Evolutionary conservation across 768 basidiomycete species (phyloP).

Genomic region (Lentinula lateritia): DNA sequence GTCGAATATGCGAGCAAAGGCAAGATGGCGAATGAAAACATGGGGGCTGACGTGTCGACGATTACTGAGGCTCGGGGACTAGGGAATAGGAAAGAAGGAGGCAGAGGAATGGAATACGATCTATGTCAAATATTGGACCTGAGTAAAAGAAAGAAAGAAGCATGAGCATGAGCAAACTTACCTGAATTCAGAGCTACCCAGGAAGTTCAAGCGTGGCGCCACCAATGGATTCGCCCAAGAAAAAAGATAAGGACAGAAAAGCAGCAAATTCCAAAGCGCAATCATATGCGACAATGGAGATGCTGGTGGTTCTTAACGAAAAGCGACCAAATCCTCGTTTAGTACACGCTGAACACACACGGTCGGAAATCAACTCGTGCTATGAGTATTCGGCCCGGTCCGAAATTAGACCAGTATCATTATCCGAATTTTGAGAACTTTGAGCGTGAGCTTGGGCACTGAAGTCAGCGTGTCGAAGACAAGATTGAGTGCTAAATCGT

Average conservation of each 20-base stretch:
- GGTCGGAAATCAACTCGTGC: not conserved
- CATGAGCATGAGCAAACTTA: not conserved
- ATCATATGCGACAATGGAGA: not conserved
- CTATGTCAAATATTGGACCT: not conserved
- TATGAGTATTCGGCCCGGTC: not conserved
- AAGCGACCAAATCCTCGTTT: not conserved
- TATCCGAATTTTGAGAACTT: no score
- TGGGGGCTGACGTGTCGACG: not conserved
- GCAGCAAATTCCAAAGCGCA: not conserved
- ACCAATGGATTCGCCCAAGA: not conserved
- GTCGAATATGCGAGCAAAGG: slow-evolving; percentile 1
- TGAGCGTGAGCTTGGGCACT: no score
- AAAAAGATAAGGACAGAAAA: not conserved
- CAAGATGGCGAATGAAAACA: slow-evolving; percentile 1
- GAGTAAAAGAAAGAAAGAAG: not conserved
- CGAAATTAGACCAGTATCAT: not conserved
- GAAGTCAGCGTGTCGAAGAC: no score
- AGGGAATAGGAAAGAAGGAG: slow-evolving; percentile 2
- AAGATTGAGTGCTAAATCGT: no score
- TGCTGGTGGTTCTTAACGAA: slow-evolving; percentile 1
- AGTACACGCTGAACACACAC: not conserved
- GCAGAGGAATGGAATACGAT: not conserved
- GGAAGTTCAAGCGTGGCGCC: not conserved
- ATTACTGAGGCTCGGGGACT: not conserved
- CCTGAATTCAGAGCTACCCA: not conserved